Conservation (phyloP, 352 stramenopile genomes). For the Pythium aristosporum region DNA sequence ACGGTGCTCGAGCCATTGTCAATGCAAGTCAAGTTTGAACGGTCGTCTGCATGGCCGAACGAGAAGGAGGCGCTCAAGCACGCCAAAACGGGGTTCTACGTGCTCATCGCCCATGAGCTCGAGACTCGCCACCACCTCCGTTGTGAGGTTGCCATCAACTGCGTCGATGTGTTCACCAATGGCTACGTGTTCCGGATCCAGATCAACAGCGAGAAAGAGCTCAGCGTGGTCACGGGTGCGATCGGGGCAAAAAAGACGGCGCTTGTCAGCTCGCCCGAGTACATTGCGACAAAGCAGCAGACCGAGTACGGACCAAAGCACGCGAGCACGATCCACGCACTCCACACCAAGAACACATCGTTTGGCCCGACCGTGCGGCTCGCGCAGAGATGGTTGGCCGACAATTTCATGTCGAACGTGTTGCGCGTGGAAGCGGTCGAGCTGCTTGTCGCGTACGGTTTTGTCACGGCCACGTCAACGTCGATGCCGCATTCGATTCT, state of each 20-base stretch:
- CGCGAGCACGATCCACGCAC: slow-evolving; percentile 66
- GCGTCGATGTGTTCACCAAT: slow-evolving; percentile 78
- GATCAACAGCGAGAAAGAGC: slow-evolving; percentile 80
- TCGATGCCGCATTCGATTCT: slow-evolving; percentile 71
- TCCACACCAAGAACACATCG: slow-evolving; percentile 78
- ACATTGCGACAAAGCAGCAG: slow-evolving; percentile 61
- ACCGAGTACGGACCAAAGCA: slow-evolving; percentile 64
- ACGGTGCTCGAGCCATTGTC: slow-evolving; percentile 74
- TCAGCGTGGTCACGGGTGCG: slow-evolving; percentile 58
- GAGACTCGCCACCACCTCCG: slow-evolving; percentile 55
- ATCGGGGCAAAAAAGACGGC: slow-evolving; percentile 53
- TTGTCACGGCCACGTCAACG: slow-evolving; percentile 46
- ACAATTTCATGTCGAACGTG: slow-evolving; percentile 75
- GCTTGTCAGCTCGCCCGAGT: slow-evolving; percentile 62
- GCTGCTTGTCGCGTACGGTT: slow-evolving; percentile 76
- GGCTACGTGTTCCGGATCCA: slow-evolving; percentile 85
- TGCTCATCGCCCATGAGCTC: slow-evolving; percentile 83
- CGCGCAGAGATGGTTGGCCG: slow-evolving; percentile 77
- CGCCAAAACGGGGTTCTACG: slow-evolving; percentile 89
- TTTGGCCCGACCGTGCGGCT: slow-evolving; percentile 80
- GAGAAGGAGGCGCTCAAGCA: slow-evolving; percentile 76
- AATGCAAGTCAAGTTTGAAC: slow-evolving; percentile 82
- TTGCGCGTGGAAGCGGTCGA: slow-evolving; percentile 73
- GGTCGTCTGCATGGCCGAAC: slow-evolving; percentile 83
- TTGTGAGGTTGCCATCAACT: slow-evolving; percentile 71